These are phyloP conservation scores for Leccinellum rugosiceps DNA, from an alignment of 768 basidiomycete genomes.

Conservation along the genomic window DNA sequence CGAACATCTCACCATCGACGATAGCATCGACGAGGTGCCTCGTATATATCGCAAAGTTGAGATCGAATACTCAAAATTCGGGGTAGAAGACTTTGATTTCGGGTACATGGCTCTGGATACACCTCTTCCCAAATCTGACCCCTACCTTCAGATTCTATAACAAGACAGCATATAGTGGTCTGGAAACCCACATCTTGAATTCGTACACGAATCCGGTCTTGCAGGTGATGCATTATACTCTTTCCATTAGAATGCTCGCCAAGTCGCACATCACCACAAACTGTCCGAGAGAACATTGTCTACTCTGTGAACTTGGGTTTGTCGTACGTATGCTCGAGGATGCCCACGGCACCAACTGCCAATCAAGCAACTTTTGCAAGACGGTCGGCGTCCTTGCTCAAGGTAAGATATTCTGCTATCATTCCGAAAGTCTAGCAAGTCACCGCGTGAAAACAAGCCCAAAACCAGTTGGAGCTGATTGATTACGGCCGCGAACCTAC, in stretches of 20 bases:
- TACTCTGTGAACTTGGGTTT: constrained; percentile 94
- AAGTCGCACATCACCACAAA: constrained; percentile 90
- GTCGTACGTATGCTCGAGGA: constrained; percentile 95
- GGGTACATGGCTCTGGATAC: constrained; percentile 48
- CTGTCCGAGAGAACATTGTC: constrained; percentile 87
- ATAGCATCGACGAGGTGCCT: constrained; percentile 61
- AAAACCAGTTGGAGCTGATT: constrained; percentile 82
- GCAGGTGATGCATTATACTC: constrained; percentile 85
- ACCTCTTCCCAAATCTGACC: not conserved
- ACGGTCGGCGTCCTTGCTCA: constrained; percentile 87
- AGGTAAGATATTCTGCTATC: constrained; percentile 42
- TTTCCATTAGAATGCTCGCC: constrained; percentile 75
- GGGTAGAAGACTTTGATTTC: constrained; percentile 98
- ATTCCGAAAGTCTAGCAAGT: not conserved
- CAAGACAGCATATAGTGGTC: constrained; percentile 81
- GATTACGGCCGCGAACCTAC: constrained; percentile 78
- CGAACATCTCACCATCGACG: constrained; percentile 51
- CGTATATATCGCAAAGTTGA: constrained; percentile 87
- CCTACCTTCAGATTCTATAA: constrained; percentile 76
- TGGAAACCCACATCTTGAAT: constrained; percentile 96
- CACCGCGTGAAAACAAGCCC: constrained; percentile 36
- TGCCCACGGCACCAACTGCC: constrained; percentile 90
- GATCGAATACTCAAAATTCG: constrained; percentile 98
- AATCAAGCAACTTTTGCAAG: constrained; percentile 95
- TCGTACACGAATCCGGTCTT: constrained; percentile 93